phyloP scores from a whole-genome alignment of 805 yeast species.

The Priceomyces melissophilus region DNA sequence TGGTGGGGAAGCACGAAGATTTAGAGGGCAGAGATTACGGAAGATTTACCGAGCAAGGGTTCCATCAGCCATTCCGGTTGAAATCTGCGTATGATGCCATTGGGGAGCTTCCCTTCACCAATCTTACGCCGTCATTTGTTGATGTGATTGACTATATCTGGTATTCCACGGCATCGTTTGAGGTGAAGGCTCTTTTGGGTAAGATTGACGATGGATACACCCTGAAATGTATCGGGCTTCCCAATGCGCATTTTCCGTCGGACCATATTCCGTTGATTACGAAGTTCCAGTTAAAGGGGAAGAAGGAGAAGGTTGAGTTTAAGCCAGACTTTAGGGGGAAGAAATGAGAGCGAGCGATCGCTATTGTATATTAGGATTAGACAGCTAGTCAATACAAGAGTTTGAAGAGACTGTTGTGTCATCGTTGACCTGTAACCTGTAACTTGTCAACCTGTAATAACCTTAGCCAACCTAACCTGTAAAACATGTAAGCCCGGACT shows the following conservation, averaged over 20 bases:
- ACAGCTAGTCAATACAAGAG: too few species aligned
- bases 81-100: conserved; percentile 81
- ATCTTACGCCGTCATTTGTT: conserved; percentile 89
- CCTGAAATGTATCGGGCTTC: conserved; percentile 80
- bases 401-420: too few species aligned
- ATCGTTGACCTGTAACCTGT: too few species aligned
- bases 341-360: too few species aligned
- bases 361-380: too few species aligned
- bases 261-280: conserved; percentile 90
- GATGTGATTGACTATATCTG: conserved; percentile 94
- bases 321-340: conserved; percentile 39
- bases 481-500: too few species aligned
- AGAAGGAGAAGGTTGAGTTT: conserved; percentile 35
- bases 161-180: conserved; percentile 79
- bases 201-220: conserved; percentile 77
- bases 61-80: conserved; percentile 73
- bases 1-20: conserved; percentile 75
- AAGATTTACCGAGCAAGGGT: conserved; percentile 83
- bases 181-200: conserved; percentile 84
- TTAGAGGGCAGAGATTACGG: conserved; percentile 88
- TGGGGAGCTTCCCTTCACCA: conserved; percentile 92
- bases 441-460: too few species aligned
- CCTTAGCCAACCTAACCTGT: too few species aligned
- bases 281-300: conserved; percentile 61
- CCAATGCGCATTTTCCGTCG: conserved; percentile 89